Conservation (phyloP, 208 protist genomes). For the Porcisia hertigi region DNA sequence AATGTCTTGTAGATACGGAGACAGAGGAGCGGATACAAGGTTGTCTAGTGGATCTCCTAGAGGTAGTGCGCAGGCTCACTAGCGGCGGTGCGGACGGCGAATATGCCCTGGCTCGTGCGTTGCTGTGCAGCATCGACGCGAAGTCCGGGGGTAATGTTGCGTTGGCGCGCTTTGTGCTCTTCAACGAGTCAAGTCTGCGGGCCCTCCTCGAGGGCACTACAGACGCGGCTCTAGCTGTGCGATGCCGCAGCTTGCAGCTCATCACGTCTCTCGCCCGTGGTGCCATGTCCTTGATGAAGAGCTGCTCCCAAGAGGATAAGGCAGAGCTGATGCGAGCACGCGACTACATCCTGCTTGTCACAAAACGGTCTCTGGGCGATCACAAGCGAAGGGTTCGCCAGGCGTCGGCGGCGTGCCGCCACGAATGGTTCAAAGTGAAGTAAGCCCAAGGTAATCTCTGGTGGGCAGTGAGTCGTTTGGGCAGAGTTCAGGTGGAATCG, state of each 20-base stretch:
- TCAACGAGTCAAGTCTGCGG: constrained; percentile 7
- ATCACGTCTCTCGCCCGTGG: constrained; percentile 22
- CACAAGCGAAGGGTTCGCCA: constrained; percentile 65
- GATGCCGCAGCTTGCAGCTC: constrained; percentile 32
- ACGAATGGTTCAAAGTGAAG: constrained; percentile 64
- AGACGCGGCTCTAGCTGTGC: constrained; percentile 10
- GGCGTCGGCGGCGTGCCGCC: constrained; percentile 53
- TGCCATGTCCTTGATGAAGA: constrained; percentile 1
- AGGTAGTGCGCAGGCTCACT: constrained; percentile 11
- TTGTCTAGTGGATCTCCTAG: constrained; percentile 13
- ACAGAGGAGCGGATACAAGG: constrained; percentile 19
- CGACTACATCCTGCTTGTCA: constrained; percentile 36
- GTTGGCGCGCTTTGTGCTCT: constrained; percentile 18
- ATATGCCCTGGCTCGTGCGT: constrained; percentile 12
- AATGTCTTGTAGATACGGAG: constrained; percentile 25
- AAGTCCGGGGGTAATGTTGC: constrained; percentile 14
- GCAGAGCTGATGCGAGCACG: constrained; percentile 13
- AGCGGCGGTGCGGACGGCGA: background rate
- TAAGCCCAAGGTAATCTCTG: background rate
- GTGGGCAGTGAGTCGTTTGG: background rate
- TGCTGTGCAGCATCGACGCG: constrained; percentile 24
- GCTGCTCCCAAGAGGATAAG: constrained; percentile 16
- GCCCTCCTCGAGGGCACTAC: constrained; percentile 20
- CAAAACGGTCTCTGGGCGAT: constrained; percentile 47
- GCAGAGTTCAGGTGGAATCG: background rate